phyloP scores from a whole-genome alignment of 352 stramenopile species.

The Phytophthora agathidicida region DNA sequence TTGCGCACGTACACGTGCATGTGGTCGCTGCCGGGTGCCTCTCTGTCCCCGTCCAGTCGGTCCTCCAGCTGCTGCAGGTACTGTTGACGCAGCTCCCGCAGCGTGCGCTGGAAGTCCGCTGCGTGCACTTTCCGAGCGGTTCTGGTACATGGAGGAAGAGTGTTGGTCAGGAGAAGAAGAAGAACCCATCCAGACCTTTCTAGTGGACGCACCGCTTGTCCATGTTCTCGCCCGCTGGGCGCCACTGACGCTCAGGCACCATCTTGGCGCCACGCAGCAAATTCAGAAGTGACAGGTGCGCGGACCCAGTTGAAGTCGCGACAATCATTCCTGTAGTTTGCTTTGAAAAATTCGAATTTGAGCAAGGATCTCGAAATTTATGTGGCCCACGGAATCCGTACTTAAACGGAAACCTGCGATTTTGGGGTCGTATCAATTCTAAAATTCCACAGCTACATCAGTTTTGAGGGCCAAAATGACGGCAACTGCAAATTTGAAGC shows the following conservation, averaged over 20 bases:
- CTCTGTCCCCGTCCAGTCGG: background rate
- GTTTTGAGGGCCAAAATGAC: too few relatives aligned
- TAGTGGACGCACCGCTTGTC: conserved; percentile 80
- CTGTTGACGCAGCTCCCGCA: conserved; percentile 47
- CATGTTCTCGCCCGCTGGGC: conserved; percentile 68
- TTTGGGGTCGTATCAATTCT: too few relatives aligned
- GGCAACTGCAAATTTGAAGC: too few relatives aligned
- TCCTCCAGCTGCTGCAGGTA: conserved; percentile 40
- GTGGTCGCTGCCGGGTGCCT: conserved; percentile 46
- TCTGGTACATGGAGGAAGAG: too few relatives aligned
- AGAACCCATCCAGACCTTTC: too few relatives aligned
- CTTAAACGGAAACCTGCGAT: too few relatives aligned
- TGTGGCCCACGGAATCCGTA: conserved; percentile 7
- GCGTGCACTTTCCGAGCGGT: conserved; percentile 75
- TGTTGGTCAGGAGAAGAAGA: too few relatives aligned
- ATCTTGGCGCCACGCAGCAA: conserved; percentile 28
- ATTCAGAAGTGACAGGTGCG: conserved; percentile 11
- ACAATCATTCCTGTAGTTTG: conserved; percentile 2
- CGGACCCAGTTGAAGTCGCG: conserved; percentile 14
- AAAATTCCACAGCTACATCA: too few relatives aligned
- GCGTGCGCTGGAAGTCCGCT: conserved; percentile 53
- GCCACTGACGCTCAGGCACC: conserved; percentile 72
- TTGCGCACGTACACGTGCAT: conserved; percentile 90
- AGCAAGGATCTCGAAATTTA: too few relatives aligned
- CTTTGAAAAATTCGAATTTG: too few relatives aligned